Base-by-base conservation (phyloP, 2,329 filamentous ascomycete genomes). In the Aspergillus pseudoterreus region DNA sequence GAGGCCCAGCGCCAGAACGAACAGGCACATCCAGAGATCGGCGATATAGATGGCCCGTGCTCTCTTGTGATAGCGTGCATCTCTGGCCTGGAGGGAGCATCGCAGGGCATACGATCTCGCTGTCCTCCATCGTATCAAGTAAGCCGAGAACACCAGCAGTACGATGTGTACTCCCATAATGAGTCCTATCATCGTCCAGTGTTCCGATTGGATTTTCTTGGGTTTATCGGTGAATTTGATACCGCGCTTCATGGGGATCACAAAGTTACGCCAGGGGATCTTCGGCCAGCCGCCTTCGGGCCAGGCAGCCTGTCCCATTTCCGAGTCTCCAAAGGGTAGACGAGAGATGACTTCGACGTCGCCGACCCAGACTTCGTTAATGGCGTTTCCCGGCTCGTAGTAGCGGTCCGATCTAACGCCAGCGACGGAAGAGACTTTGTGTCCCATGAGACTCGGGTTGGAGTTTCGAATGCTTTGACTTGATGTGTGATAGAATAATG, bases 221-320 rank as follows among this genome's bases (percentile, higher is more conserved):
- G 19, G 19, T 9, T 17, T 42, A 6, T 17, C 4, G 6, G 39
- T 17, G 15, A 22, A n/a, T 17, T 19, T 15, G 15, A 50, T n/a
- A n/a, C 32, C 42, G 17, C 63, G 63, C 47, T 62, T 63, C 38
- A 70, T 45, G 6, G 69, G 70, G 14, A 72, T 72, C 38, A 71
- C 65, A 33, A 72, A 72, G 15, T 71, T 66, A 57, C 67, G 67
- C 70, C 70, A 72, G 3, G 70, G 68, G 30, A 71, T 69, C 43
- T 72, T 72, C 4, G 70, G 70, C 49, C 61, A 67, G 24, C 59
- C 60, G 9, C 61, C 59, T 5, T 54, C 49, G 1, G 66, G 64
- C 68, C 68, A 71, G 10, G 61, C 62, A 4, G 70, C 66, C 55
- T 72, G 70, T 6, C 62, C 67, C 47, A 71, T 60, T 44, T 72